Conservation (phyloP, 192 early-diverging fungal genomes). For the Mortierella alpina region DNA sequence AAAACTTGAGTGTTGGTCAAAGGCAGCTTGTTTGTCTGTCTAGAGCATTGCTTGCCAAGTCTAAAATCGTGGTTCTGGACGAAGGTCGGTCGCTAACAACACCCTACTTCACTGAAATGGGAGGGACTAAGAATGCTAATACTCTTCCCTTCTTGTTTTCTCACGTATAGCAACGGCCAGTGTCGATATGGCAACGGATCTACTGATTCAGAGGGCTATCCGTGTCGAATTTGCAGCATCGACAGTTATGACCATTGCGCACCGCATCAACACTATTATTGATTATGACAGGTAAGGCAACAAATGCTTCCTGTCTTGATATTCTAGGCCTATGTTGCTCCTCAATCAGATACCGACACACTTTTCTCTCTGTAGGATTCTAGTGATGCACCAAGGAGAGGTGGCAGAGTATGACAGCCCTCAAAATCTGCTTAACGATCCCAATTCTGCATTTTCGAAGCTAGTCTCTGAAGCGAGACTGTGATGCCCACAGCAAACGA, state of each 20-base stretch:
- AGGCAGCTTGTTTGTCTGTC: conserved; percentile 75
- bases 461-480: conserved; percentile 84
- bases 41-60: conserved; percentile 75
- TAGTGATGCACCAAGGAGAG: conserved; percentile 75
- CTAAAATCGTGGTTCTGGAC: conserved; percentile 83
- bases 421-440: conserved; percentile 66
- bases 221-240: conserved; percentile 70
- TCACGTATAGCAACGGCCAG: conserved; percentile 75
- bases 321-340: background rate
- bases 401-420: conserved; percentile 89
- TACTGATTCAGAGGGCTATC: conserved; percentile 76
- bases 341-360: background rate
- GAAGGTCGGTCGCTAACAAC: conserved; percentile 59
- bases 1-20: conserved; percentile 88
- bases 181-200: conserved; percentile 86
- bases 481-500: no score
- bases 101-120: no score
- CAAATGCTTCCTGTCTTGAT: no score
- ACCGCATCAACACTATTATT: conserved; percentile 77
- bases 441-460: conserved; percentile 72
- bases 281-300: conserved; percentile 47
- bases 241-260: conserved; percentile 79
- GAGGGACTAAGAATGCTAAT: no score
- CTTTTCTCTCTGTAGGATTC: conserved; percentile 28
- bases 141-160: conserved; percentile 42